These are phyloP conservation scores for Citropsis articulata DNA, from an alignment of 345 rosid genomes.

Conservation along the genomic window DNA sequence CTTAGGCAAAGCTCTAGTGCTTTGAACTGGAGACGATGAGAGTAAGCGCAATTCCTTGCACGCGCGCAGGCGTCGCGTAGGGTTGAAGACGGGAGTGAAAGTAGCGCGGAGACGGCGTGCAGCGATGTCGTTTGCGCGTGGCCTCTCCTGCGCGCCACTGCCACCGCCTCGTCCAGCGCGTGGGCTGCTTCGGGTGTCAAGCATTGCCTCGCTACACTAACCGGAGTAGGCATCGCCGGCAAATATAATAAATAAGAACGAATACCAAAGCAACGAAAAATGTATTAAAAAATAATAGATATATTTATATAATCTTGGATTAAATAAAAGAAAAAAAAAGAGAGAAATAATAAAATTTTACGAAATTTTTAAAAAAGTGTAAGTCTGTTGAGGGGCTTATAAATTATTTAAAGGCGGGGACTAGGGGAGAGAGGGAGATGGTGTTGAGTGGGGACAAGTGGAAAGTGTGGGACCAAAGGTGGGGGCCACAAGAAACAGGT, in stretches of 20 bases:
- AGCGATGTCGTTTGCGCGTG: slow-evolving; percentile 90
- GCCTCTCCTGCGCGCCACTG: slow-evolving; percentile 64
- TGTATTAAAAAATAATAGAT: not conserved
- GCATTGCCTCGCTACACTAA: slow-evolving; percentile 79
- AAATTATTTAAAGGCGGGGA: slow-evolving; percentile 28
- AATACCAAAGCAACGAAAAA: not conserved
- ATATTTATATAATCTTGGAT: not conserved
- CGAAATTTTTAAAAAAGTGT: not conserved
- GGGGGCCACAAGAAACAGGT: slow-evolving; percentile 26
- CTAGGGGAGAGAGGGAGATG: not conserved
- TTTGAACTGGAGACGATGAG: slow-evolving; percentile 74
- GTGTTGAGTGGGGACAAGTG: slow-evolving; percentile 21
- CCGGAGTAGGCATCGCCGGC: slow-evolving; percentile 97
- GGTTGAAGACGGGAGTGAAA: slow-evolving; percentile 58
- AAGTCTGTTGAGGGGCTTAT: not conserved
- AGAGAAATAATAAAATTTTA: not conserved
- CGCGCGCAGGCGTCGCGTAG: slow-evolving; percentile 83
- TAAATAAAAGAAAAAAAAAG: not conserved
- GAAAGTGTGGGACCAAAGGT: not conserved
- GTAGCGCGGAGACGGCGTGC: slow-evolving; percentile 78
- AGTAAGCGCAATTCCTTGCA: slow-evolving; percentile 62
- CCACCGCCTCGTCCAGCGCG: slow-evolving; percentile 78
- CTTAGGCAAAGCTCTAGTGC: slow-evolving; percentile 83
- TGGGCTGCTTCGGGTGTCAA: slow-evolving; percentile 70
- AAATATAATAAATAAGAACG: slow-evolving; percentile 2